Evolutionary conservation across 2,329 filamentous ascomycete species (phyloP), one percentile per base, ranked within the genome.

Genomic region (Fusarium agapanthi): DNA sequence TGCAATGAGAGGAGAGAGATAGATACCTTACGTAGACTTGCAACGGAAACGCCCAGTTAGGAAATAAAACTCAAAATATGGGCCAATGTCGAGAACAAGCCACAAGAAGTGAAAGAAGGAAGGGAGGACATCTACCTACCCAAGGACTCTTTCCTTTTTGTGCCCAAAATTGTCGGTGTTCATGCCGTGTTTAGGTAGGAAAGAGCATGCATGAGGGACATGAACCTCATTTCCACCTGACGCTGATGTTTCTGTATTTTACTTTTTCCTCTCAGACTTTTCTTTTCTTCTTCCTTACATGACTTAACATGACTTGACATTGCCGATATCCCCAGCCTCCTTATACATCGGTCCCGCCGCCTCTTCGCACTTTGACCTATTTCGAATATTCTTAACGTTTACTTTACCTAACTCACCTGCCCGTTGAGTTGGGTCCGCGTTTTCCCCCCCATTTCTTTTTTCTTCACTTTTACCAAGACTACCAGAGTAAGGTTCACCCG

Each of bases 211-310:
- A 28, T 30, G 44, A 47, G 44, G 44, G 34, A 61, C 35, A 35
- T 44, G 24, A 58, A 61, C 30, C 67, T 73, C 71, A 73, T 73
- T 73, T 74, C 67, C 71, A 68, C 71, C 71, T 65, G 67, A 69
- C 59, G 34, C 58, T 48, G 20, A 43, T 50, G 53, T 60, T 55
- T 60, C 38, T 40, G 53, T 58, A 48, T 72, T 75, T 75, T 67
- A 28, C 58, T 71, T 68, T 69, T 69, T 56, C 18, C 37, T 44
- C 44, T 56, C 47, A 47, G 30, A 38, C 26, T 53, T 50, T 34
- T 34, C 32, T 34, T 34, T 66, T 48, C 56, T 48, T 59, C 53
- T 51, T 69, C n/a, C 35, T 54, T 16, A n/a, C 45, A 54, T 43
- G 40, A 48, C 32, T 16, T 45, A 20, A 13, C 45, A n/a, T 47